Evolutionary conservation across 768 basidiomycete species (phyloP).

Genomic region (Leccinum variicolor): DNA sequence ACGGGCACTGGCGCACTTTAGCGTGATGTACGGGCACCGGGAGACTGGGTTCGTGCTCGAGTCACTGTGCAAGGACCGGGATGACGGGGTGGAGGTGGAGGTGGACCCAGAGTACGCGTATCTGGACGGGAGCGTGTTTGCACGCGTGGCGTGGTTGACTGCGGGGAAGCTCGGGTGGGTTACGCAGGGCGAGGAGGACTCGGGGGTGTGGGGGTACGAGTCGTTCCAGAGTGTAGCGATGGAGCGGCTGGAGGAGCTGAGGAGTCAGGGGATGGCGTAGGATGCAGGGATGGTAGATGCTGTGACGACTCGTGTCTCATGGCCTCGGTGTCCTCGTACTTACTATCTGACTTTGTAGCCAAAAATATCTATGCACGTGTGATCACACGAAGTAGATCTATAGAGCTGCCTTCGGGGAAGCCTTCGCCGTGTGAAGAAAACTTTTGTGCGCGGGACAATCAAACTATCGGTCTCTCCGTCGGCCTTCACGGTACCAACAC

Average conservation of each 20-base stretch:
- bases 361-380: too few relatives aligned
- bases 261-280: too few relatives aligned
- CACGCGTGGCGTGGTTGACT: conserved; percentile 53
- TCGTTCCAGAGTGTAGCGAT: conserved; percentile 25
- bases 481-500: too few relatives aligned
- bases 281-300: too few relatives aligned
- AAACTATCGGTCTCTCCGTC: too few relatives aligned
- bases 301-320: too few relatives aligned
- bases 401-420: too few relatives aligned
- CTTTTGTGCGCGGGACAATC: too few relatives aligned
- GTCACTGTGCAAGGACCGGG: conserved; percentile 15
- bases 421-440: too few relatives aligned
- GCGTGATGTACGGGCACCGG: conserved; percentile 41
- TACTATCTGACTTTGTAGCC: too few relatives aligned
- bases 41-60: conserved; percentile 32
- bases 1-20: conserved; percentile 48
- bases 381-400: too few relatives aligned
- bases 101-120: conserved; percentile 37
- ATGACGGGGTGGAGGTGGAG: conserved; percentile 11
- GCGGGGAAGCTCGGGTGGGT: conserved; percentile 42
- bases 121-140: conserved; percentile 62
- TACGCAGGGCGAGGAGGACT: conserved; percentile 35
- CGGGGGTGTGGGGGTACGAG: conserved; percentile 29
- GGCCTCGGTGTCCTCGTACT: too few relatives aligned
- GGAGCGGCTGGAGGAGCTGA: conserved; percentile 15